A percentile compares a stretch with the other conserved stretches of the same genome.
These are phyloP conservation scores for Rhodocollybia butyracea DNA, from an alignment of 768 basidiomycete species.

Conservation along the genomic window DNA sequence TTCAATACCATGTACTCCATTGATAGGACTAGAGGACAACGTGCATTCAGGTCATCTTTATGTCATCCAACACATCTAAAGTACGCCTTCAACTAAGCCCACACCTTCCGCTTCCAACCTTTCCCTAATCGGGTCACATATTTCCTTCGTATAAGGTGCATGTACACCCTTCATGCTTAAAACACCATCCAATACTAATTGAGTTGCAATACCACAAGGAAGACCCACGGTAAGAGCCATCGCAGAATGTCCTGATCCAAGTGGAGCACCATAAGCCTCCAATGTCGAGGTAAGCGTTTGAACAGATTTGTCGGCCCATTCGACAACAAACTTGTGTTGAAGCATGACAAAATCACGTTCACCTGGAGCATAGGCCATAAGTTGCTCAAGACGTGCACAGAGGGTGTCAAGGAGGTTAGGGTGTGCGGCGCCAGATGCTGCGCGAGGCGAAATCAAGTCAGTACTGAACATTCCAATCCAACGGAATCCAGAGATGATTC, in stretches of 20 bases:
- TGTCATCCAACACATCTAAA: background rate
- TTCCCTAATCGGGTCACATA: constrained; percentile 71
- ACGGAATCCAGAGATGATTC: constrained; percentile 85
- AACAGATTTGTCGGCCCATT: constrained; percentile 76
- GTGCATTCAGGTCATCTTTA: background rate
- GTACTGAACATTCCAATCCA: constrained; percentile 93
- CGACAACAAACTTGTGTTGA: constrained; percentile 95
- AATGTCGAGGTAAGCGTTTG: constrained; percentile 89
- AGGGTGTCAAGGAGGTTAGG: constrained; percentile 88
- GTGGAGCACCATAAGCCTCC: constrained; percentile 79
- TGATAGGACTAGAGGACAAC: too few species aligned
- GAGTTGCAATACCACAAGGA: constrained; percentile 91
- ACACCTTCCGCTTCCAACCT: constrained; percentile 72
- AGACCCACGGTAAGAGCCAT: constrained; percentile 93
- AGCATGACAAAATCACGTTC: constrained; percentile 97
- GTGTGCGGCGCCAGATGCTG: constrained; percentile 23
- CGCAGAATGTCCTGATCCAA: constrained; percentile 64
- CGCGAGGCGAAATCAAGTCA: constrained; percentile 58
- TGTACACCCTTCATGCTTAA: constrained; percentile 76
- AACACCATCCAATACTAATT: constrained; percentile 86
- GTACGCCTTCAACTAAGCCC: constrained; percentile 59
- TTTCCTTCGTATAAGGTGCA: constrained; percentile 83
- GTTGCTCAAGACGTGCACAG: constrained; percentile 82
- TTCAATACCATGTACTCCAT: too few species aligned
- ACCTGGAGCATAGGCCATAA: constrained; percentile 88